Conservation (phyloP, 2,329 filamentous ascomycete species). For the Aschersonia sp. region DNA sequence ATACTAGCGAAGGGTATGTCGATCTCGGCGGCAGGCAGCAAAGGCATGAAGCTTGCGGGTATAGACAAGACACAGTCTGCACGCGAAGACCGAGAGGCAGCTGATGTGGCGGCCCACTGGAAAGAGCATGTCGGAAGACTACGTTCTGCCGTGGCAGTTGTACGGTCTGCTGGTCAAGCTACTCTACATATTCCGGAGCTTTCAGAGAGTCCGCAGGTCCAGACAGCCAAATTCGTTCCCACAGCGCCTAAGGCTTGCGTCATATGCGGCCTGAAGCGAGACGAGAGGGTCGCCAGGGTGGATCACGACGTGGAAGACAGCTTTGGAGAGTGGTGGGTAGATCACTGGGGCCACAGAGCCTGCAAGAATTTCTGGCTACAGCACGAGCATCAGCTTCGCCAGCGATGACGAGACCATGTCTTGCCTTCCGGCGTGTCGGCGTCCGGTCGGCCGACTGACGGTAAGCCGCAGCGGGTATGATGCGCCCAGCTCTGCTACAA, state of each 20-base stretch:
- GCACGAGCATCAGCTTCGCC: conserved; percentile 55
- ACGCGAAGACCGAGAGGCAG: conserved; percentile 72
- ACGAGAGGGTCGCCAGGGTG: conserved; percentile 65
- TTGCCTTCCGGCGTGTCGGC: neutral
- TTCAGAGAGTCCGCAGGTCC: conserved; percentile 51
- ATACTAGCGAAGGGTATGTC: conserved; percentile 77
- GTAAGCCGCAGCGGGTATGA: no score
- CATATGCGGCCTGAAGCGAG: conserved; percentile 75
- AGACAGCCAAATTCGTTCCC: conserved; percentile 56
- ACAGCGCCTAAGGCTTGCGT: conserved; percentile 65
- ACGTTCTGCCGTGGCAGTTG: conserved; percentile 55
- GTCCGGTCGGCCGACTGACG: no score
- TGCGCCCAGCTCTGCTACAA: no score
- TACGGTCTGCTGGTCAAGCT: conserved; percentile 42
- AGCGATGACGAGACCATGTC: conserved; percentile 33
- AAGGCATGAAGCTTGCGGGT: conserved; percentile 82
- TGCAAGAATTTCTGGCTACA: conserved; percentile 79
- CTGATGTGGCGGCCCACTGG: conserved; percentile 65
- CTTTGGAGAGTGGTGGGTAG: conserved; percentile 94
- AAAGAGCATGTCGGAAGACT: conserved; percentile 61
- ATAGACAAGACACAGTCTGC: conserved; percentile 71
- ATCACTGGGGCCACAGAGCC: conserved; percentile 68
- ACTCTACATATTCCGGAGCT: conserved; percentile 54
- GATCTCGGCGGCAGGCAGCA: conserved; percentile 62
- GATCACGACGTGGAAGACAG: conserved; percentile 72